phyloP scores from a whole-genome alignment of 225 moss, liverwort and hornwort species.

The Asterella californica region DNA sequence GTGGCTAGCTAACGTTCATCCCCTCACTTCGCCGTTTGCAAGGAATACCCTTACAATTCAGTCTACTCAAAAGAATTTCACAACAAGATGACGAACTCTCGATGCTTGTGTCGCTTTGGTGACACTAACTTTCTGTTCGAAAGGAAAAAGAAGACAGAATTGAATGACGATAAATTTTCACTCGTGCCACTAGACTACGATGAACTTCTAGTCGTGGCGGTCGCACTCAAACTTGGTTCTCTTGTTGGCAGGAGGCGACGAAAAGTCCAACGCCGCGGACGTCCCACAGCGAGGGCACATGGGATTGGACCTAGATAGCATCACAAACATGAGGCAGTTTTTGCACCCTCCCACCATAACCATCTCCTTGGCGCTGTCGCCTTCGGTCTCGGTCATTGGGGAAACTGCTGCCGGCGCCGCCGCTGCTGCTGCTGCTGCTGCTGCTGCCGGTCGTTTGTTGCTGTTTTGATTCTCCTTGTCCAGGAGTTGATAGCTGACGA shows the following conservation, averaged over 20 bases:
- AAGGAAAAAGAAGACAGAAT: neutral
- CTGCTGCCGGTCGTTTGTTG: conserved; percentile 18
- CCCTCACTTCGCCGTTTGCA: neutral
- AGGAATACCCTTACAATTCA: conserved; percentile 10
- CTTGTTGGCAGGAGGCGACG: conserved; percentile 9
- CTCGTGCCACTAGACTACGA: neutral
- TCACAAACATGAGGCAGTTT: conserved; percentile 66
- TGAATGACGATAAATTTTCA: neutral
- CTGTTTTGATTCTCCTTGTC: conserved; percentile 29
- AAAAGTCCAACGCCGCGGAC: conserved; percentile 44
- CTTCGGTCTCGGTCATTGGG: neutral
- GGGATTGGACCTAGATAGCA: conserved; percentile 63
- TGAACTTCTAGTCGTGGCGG: neutral
- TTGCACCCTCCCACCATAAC: conserved; percentile 58
- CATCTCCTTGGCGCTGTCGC: conserved; percentile 41
- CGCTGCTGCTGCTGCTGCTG: neutral
- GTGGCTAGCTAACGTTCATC: conserved; percentile 6
- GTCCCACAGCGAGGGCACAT: conserved; percentile 72
- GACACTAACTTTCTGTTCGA: neutral
- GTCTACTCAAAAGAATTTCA: conserved; percentile 12
- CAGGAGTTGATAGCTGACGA: conserved; percentile 9
- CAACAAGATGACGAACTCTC: neutral
- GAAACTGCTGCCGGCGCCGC: neutral
- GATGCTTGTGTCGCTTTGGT: neutral
- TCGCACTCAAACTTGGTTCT: conserved; percentile 14